Base-by-base conservation (phyloP, 2,329 filamentous ascomycete genomes). In the Trichoderma citrinoviride region DNA sequence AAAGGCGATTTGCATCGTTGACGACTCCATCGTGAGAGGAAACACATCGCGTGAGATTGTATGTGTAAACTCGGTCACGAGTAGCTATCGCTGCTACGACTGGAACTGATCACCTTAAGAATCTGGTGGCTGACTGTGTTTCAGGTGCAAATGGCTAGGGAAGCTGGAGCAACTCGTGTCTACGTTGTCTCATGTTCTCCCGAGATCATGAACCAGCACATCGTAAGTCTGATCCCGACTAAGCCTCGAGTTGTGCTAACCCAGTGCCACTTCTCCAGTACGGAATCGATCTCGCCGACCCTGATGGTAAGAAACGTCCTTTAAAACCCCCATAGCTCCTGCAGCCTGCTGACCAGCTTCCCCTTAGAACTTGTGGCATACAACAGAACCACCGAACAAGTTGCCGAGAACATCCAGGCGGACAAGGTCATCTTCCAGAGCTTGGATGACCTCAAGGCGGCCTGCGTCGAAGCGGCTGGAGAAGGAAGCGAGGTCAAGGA, bases 101-200 rank as follows among this genome's bases (percentile, higher is more conserved):
- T 27, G 19, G 41, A 58, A 43, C n/a, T 10, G 19, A 15, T 12
- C 8, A 4, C 5, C 12, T 33, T 46, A n/a, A n/a, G n/a, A n/a
- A n/a, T n/a, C n/a, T n/a, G n/a, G n/a, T 44, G 23, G 12, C 56
- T 54, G 3, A 65, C 41, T n/a, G n/a, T n/a, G 3, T 40, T 23
- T 8, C 17, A 61, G 73, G 74, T 78, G 7, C 72, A 74, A 66
- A 96, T 97, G 93, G 92, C 91, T 14, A 84, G 89, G 57, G 93
- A 97, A 78, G 89, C 90, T 12, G 91, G 90, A 23, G 93, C 93
- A 1, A 87, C 85, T 70, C 91, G 90, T 74, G 90, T 97, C 58
- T 89, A 93, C 71, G 91, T 97, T 71, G 90, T 89, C 58, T 91
- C 87, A 57, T 96, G 92, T 76, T 87, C 90, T 7, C 93, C 93